Percentiles rank a stretch among this genome's conserved stretches.
Evolutionary conservation across 164 flowering plant genomes (phyloP).

Genomic region (Aristolochia fimbriata): DNA sequence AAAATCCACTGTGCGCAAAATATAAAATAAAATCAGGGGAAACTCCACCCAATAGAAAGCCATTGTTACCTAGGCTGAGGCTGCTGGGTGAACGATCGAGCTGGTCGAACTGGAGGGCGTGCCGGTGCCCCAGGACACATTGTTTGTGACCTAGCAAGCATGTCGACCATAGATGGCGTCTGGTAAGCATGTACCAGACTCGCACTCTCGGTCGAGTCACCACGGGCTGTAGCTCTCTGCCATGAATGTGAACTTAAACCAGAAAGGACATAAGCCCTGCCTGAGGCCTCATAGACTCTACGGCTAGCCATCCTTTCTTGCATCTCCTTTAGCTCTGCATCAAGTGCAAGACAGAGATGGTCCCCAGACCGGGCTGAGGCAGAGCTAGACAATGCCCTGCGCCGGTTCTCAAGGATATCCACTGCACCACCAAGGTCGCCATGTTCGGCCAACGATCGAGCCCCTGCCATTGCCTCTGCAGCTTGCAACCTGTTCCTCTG

Average conservation of each 20-base stretch:
- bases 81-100: slow-evolving; percentile 32
- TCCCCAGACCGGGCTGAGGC: slow-evolving; percentile 55
- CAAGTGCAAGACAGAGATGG: slow-evolving; percentile 45
- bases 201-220: slow-evolving; percentile 58
- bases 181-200: slow-evolving; percentile 65
- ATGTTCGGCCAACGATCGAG: slow-evolving; percentile 60
- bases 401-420: slow-evolving; percentile 44
- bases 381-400: slow-evolving; percentile 37
- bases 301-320: slow-evolving; percentile 83
- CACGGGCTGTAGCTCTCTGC: slow-evolving; percentile 95
- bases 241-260: slow-evolving; percentile 97
- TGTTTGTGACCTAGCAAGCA: slow-evolving; percentile 80
- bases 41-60: neutral
- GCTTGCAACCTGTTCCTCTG: slow-evolving; percentile 69
- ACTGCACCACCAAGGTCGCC: slow-evolving; percentile 69
- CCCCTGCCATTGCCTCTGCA: slow-evolving; percentile 75
- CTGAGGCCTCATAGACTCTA: slow-evolving; percentile 64
- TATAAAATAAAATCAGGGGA: slow-evolving; percentile 8
- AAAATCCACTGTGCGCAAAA: slow-evolving; percentile 1
- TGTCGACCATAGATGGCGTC: slow-evolving; percentile 84
- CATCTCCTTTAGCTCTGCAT: slow-evolving; percentile 80
- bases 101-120: slow-evolving; percentile 26
- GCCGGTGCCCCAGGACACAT: slow-evolving; percentile 24
- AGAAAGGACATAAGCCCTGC: slow-evolving; percentile 85
- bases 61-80: slow-evolving; percentile 41